Conservation (phyloP, 352 stramenopile genomes). For the Phytophthora colocasiae region DNA sequence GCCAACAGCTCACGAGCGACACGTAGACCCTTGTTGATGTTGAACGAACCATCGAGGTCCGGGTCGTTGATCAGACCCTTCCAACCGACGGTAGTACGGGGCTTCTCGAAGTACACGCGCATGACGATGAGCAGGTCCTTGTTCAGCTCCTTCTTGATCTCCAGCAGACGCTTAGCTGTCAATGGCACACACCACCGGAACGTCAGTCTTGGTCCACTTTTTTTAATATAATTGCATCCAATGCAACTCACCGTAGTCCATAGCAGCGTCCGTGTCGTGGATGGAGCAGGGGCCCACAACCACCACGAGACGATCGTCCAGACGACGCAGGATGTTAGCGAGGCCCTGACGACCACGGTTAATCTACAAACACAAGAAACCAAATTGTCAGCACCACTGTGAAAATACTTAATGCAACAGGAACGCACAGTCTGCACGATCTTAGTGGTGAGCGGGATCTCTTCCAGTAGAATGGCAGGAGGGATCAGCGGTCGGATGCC, state of each 20-base stretch:
- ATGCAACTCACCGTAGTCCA: constrained; percentile 76
- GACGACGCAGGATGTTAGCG: constrained; percentile 76
- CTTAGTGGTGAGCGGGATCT: constrained; percentile 83
- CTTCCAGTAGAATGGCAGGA: constrained; percentile 84
- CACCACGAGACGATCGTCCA: constrained; percentile 87
- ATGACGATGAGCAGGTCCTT: constrained; percentile 91
- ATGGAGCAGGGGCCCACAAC: constrained; percentile 91
- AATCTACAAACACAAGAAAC: constrained; percentile 41
- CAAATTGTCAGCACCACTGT: not conserved
- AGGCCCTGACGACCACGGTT: constrained; percentile 77
- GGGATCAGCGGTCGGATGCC: constrained; percentile 87
- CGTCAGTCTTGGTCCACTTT: not conserved
- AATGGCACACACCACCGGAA: constrained; percentile 7
- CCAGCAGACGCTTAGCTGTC: constrained; percentile 67
- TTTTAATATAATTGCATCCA: not conserved
- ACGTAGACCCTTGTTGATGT: constrained; percentile 92
- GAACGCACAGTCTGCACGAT: constrained; percentile 70
- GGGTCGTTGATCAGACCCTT: constrained; percentile 93
- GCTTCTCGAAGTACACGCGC: constrained; percentile 94
- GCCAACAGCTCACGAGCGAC: constrained; percentile 84
- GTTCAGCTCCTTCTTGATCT: constrained; percentile 74
- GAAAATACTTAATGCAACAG: not conserved
- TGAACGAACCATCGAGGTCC: constrained; percentile 90
- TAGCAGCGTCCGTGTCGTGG: constrained; percentile 86
- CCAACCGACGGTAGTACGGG: constrained; percentile 90